phyloP scores from a whole-genome alignment of 1,139 yeast genomes.

The Geotrichum klebahnii region DNA sequence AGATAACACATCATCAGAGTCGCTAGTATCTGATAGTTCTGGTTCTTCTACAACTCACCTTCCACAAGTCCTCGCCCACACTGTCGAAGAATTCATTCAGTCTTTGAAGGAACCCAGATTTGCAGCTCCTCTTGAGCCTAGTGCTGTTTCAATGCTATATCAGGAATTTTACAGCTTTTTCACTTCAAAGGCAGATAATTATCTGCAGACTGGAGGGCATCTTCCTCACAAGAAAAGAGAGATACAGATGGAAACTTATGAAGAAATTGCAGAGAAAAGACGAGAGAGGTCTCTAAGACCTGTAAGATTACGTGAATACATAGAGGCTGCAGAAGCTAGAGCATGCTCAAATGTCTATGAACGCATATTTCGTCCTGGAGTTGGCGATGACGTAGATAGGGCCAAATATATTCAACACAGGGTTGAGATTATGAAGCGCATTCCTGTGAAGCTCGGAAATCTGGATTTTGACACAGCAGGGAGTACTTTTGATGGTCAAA shows the following conservation, averaged over 20 bases:
- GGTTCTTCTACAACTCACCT: slow-evolving; percentile 22
- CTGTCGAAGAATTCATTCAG: slow-evolving; percentile 45
- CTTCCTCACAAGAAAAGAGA: slow-evolving; percentile 27
- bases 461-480: slow-evolving; percentile 28
- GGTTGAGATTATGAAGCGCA: slow-evolving; percentile 30
- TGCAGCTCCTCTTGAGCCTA: slow-evolving; percentile 49
- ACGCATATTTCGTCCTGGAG: slow-evolving; percentile 21
- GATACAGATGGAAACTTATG: slow-evolving; percentile 35
- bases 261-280: slow-evolving; percentile 37
- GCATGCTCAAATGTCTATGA: slow-evolving; percentile 44
- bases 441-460: slow-evolving; percentile 31
- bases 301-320: slow-evolving; percentile 33
- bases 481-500: slow-evolving; percentile 16
- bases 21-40: slow-evolving; percentile 1
- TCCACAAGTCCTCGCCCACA: slow-evolving; percentile 34
- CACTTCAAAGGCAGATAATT: slow-evolving; percentile 33
- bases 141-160: slow-evolving; percentile 51
- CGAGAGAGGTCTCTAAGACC: slow-evolving; percentile 29
- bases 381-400: slow-evolving; percentile 32
- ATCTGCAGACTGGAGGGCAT: slow-evolving; percentile 24
- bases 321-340: slow-evolving; percentile 42
- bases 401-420: slow-evolving; percentile 33
- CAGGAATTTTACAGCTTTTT: slow-evolving; percentile 50
- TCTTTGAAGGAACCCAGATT: slow-evolving; percentile 56
- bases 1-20: slow-evolving; percentile 12